These are phyloP conservation scores for Solanum clarkiae DNA, from an alignment of 257 asterid species.

Conservation along the genomic window DNA sequence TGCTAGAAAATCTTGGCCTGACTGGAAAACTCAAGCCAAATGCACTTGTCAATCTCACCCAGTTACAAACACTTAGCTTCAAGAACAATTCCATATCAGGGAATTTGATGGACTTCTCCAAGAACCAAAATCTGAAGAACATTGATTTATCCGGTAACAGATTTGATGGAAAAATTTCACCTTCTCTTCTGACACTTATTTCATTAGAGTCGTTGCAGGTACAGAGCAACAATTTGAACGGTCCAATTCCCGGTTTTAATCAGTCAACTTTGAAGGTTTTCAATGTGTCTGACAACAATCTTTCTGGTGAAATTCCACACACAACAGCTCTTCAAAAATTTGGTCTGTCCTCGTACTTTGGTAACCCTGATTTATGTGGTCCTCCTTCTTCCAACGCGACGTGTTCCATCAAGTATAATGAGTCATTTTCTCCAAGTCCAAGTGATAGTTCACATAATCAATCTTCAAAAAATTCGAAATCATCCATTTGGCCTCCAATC, in stretches of 20 bases:
- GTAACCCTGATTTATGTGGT: slow-evolving; percentile 26
- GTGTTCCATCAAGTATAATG: slow-evolving; percentile 1
- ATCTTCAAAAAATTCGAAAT: neutral
- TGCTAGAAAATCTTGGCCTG: slow-evolving; percentile 37
- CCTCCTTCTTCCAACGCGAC: neutral
- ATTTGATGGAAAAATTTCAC: slow-evolving; percentile 34
- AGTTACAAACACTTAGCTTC: slow-evolving; percentile 38
- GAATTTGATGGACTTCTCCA: slow-evolving; percentile 31
- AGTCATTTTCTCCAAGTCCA: neutral
- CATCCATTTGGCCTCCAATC: neutral
- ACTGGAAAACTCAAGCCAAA: slow-evolving; percentile 26
- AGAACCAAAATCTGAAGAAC: slow-evolving; percentile 25
- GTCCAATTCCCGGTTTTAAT: slow-evolving; percentile 33
- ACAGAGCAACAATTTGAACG: slow-evolving; percentile 38
- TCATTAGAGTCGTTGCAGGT: slow-evolving; percentile 43
- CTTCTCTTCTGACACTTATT: slow-evolving; percentile 25
- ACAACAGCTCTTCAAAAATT: slow-evolving; percentile 31
- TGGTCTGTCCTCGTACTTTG: slow-evolving; percentile 16
- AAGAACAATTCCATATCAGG: slow-evolving; percentile 45
- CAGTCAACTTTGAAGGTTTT: slow-evolving; percentile 33
- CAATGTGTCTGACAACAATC: slow-evolving; percentile 48
- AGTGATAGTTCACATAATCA: neutral
- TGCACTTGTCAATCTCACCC: slow-evolving; percentile 36
- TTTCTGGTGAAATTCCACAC: slow-evolving; percentile 42
- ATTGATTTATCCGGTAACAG: slow-evolving; percentile 43